Evolutionary conservation across 495 filamentous ascomycete species (phyloP), one percentile per base, ranked within the genome.

Genomic region (Stereocaulon alpinum): DNA sequence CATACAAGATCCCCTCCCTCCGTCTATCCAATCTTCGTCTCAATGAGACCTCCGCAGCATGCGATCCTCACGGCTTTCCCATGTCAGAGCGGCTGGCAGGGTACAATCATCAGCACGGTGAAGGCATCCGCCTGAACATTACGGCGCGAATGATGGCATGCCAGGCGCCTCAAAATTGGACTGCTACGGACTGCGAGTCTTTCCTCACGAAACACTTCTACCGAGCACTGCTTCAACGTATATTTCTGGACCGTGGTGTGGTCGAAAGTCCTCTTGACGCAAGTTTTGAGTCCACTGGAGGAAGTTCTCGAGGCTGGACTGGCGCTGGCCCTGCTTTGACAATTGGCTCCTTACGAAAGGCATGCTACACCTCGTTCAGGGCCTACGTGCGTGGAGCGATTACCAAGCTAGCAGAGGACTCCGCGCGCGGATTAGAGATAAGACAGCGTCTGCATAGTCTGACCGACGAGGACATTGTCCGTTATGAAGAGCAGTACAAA

Each of bases 201-300:
- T 97, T 96, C 74, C 96, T 97, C 73, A 93, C 85, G 1, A 80
- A 93, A 6, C 93, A 98, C 67, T 96, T 91, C 72, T 98, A 89
- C 74, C 87, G 93, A 27, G 88, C 91, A 1, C 79, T 98, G 2
- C 75, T 96, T 17, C 94, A 98, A 71, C 85, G 85, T 32, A 84
- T 98, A 14, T 89, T 98, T 56, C 75, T 95, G 0, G 93, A 98
- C 67, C 79, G 77, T 20, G 85, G 83, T 3, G 78, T 96, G 48
- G 80, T 95, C 6, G 72, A 76, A 0, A 80, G 80, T 48, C 78
- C 89, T 61, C 65, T 1, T n/a, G 43, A 27, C 47, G 65, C 45
- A 41, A 70, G 24, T 32, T 2, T 9, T 12, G 71, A 66, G n/a
- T 71, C 74, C 15, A 76, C 70, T 55, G 67, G 66, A 27, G 63